A percentile compares a stretch with the other conserved stretches of the same genome.
These are phyloP conservation scores for Fusarium avenaceum DNA, from an alignment of 2,329 filamentous ascomycete genomes.

Conservation along the genomic window DNA sequence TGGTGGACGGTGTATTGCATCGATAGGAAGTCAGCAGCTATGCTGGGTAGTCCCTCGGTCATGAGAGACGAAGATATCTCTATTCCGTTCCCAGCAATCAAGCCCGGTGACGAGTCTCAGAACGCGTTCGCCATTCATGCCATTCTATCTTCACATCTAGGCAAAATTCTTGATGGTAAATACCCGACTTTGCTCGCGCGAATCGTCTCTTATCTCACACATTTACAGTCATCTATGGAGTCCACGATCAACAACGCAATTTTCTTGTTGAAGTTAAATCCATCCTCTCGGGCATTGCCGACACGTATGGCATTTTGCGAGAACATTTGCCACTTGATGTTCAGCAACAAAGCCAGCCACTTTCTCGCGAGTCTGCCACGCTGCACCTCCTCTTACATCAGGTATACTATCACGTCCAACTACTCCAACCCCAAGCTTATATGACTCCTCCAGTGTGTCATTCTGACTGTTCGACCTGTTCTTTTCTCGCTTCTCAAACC, in stretches of 20 bases:
- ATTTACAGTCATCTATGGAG: constrained; percentile 33
- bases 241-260: constrained; percentile 23
- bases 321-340: constrained; percentile 31
- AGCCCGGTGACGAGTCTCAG: constrained; percentile 19
- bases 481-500: constrained; percentile 41
- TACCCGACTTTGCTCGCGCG: neutral
- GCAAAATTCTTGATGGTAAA: constrained; percentile 42
- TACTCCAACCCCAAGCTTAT: neutral
- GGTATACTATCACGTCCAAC: neutral
- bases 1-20: constrained; percentile 45
- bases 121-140: constrained; percentile 38
- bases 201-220: neutral
- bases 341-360: constrained; percentile 15
- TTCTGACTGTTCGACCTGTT: constrained; percentile 39
- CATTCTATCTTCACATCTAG: constrained; percentile 36
- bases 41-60: constrained; percentile 36
- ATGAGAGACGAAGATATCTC: constrained; percentile 41
- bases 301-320: constrained; percentile 26
- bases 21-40: constrained; percentile 38
- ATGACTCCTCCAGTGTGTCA: constrained; percentile 21
- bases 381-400: constrained; percentile 37
- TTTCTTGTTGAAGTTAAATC: constrained; percentile 38
- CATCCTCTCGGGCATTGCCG: constrained; percentile 36
- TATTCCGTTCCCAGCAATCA: constrained; percentile 34
- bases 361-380: constrained; percentile 40